Conservation (phyloP, 202 grass and related monocot species). For the Panicum hallii region DNA sequence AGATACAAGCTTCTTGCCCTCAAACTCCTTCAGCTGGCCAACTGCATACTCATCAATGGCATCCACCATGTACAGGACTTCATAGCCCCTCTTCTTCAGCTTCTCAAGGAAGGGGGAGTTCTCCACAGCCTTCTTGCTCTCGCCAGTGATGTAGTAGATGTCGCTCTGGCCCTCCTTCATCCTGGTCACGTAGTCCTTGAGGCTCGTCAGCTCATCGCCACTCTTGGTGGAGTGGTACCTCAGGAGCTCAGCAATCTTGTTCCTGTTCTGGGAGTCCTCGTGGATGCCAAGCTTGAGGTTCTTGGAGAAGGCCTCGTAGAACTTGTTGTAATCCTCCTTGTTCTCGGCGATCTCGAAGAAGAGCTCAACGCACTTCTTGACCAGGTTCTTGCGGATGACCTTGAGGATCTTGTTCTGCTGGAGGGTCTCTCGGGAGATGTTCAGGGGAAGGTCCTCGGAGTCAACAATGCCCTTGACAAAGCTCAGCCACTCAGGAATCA, state of each 20-base stretch:
- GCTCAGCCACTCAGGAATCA: conserved; percentile 87
- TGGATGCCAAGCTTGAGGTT: conserved; percentile 92
- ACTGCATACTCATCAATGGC: conserved; percentile 93
- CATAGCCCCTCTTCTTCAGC: conserved; percentile 92
- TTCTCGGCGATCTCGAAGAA: conserved; percentile 98
- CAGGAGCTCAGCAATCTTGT: conserved; percentile 82
- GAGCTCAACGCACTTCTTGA: conserved; percentile 95
- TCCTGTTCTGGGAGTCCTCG: conserved; percentile 80
- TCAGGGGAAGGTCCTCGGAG: conserved; percentile 91
- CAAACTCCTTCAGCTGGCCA: conserved; percentile 97
- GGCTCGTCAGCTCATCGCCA: conserved; percentile 88
- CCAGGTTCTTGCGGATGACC: conserved; percentile 90
- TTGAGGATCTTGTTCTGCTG: conserved; percentile 99
- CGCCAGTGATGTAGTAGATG: conserved; percentile 93
- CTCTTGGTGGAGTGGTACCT: conserved; percentile 98
- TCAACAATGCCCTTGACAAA: conserved; percentile 98
- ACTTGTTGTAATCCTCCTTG: conserved; percentile 98
- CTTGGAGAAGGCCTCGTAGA: conserved; percentile 98
- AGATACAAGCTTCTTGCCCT: conserved; percentile 94
- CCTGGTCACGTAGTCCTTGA: conserved; percentile 94
- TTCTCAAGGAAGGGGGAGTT: conserved; percentile 96
- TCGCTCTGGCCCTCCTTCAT: conserved; percentile 97
- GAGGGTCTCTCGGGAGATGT: conserved; percentile 63
- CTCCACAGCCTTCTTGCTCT: conserved; percentile 98
- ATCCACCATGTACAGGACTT: conserved; percentile 93